These are phyloP conservation scores for Mesembryanthemum crystallinum DNA, from an alignment of 148 eudicot species.

Conservation along the genomic window DNA sequence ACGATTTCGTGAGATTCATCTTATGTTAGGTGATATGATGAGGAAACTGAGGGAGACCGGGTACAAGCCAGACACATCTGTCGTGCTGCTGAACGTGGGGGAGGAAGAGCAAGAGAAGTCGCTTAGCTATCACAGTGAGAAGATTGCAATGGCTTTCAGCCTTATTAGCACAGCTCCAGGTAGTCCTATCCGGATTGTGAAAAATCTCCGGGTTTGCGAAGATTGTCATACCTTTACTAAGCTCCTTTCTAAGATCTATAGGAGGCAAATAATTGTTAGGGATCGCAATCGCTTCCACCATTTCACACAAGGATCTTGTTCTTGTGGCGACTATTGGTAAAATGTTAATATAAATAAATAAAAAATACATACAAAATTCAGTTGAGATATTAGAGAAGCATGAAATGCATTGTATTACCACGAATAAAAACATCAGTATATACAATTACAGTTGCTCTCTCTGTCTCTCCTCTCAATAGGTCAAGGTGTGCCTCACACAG, in stretches of 20 bases:
- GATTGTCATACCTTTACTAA: slow-evolving; percentile 39
- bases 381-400: too few species aligned
- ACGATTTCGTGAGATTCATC: slow-evolving; percentile 31
- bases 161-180: slow-evolving; percentile 32
- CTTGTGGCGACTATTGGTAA: slow-evolving; percentile 41
- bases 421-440: slow-evolving; percentile 9
- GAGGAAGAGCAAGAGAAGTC: slow-evolving; percentile 32
- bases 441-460: slow-evolving; percentile 16
- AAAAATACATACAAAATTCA: too few species aligned
- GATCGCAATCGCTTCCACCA: slow-evolving; percentile 43
- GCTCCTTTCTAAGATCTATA: slow-evolving; percentile 35
- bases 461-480: background rate
- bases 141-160: slow-evolving; percentile 39
- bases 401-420: too few species aligned
- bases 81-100: slow-evolving; percentile 27
- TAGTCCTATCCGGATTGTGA: slow-evolving; percentile 31
- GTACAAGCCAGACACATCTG: slow-evolving; percentile 33
- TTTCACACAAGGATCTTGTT: slow-evolving; percentile 34
- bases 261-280: slow-evolving; percentile 29
- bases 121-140: slow-evolving; percentile 36
- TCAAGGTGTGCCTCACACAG: background rate
- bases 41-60: slow-evolving; percentile 43
- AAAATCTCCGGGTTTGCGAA: slow-evolving; percentile 39
- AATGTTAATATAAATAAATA: too few species aligned
- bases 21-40: slow-evolving; percentile 41